Evolutionary conservation across 2,329 filamentous ascomycete genomes (phyloP).

Genomic region (Colletotrichum karsti): DNA sequence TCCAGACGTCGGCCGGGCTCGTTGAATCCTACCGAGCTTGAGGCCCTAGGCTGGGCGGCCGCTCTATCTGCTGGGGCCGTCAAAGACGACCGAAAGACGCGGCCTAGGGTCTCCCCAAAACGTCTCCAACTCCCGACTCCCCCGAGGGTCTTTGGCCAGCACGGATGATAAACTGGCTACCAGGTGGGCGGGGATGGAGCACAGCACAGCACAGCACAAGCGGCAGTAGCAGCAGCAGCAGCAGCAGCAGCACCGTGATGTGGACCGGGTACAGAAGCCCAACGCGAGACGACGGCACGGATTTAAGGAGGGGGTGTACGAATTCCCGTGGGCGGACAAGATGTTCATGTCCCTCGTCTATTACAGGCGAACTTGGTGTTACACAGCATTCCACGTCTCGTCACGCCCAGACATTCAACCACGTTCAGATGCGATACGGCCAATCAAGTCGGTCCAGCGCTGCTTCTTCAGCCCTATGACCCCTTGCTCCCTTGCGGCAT

Average conservation of each 20-base stretch:
- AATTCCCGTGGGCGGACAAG: neutral
- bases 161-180: neutral
- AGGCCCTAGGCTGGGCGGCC: neutral
- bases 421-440: neutral
- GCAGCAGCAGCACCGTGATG: no score
- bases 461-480: slow-evolving; percentile 16
- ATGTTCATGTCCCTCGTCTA: neutral
- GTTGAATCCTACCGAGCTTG: neutral
- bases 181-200: neutral
- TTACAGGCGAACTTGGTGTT: neutral
- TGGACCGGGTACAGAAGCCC: no score
- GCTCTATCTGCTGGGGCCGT: neutral
- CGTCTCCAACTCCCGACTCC: no score
- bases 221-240: no score
- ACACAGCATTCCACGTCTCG: neutral
- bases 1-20: neutral
- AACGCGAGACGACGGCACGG: neutral
- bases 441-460: neutral
- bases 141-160: neutral
- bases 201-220: no score
- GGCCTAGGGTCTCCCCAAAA: neutral
- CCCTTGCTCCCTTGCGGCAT: slow-evolving; percentile 13
- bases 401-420: neutral
- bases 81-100: neutral
- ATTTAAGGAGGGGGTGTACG: neutral